Base-by-base conservation (phyloP, 1,284 basidiomycete species). In the Tilletia caries region DNA sequence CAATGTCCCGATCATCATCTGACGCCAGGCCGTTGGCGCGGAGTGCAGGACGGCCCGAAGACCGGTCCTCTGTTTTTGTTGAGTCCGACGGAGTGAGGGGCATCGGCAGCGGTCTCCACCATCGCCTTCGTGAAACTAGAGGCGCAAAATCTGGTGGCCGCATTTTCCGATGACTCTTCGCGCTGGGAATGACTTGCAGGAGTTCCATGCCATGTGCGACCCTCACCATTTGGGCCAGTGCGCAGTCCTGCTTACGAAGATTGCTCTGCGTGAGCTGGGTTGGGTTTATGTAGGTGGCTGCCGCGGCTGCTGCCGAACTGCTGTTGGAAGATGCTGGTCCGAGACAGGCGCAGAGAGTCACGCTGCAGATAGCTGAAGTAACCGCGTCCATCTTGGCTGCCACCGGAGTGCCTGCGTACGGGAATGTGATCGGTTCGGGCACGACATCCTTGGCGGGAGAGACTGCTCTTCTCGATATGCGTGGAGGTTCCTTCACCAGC, bases 401-500 rank as follows among this genome's bases (percentile, higher is more conserved):
- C 54, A 82, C 77, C 34, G 75, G 70, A 32, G 80, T 79, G 23
- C 72, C 72, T 13, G 76, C 78, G 65, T 82, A 82, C 0, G 81
- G 81, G 66, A 82, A 81, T 37, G 81, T 78, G 67, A 78, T 76
- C 33, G 72, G 75, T 44, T 76, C 75, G 2, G 29, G 20, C 5
- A 27, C 37, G 6, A 70, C 73, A 54, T 72, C 70, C 46, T 68
- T 70, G 37, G 44, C 37, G 23, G 58, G 58, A 87, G 89, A 89
- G 86, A 86, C 74, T 89, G 89, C 54, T 87, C 75, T 50, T 86
- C 84, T 4, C 88, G 58, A 37, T 20, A 62, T 29, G 29, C 58
- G 58, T 10, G 58, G 58, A 8, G 82, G 80, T 13, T 82, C 85
- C 75, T 89, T 85, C 65, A 92, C 86, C 64, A 92, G 84, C 20